phyloP scores from a whole-genome alignment of 2,329 filamentous ascomycete species.

The Paecilomyces niveus region DNA sequence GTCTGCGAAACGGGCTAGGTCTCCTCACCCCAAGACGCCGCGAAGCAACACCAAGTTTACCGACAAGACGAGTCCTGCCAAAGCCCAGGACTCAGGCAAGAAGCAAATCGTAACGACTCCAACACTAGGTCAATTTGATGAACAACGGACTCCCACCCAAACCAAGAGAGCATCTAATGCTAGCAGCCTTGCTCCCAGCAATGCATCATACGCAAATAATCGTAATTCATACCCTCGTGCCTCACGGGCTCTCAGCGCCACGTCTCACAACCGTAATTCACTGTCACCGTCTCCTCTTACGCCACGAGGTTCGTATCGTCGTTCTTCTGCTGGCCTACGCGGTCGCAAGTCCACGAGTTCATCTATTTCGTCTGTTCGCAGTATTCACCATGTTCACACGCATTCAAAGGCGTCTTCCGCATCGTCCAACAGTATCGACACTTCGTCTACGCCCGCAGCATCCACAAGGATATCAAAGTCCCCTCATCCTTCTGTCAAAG shows the following conservation, averaged over 20 bases:
- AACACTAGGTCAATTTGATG: constrained; percentile 14
- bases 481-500: constrained; percentile 86
- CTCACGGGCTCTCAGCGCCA: constrained; percentile 28
- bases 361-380: constrained; percentile 86
- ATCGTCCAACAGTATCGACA: constrained; percentile 70
- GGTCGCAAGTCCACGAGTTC: constrained; percentile 95
- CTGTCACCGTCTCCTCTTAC: constrained; percentile 82
- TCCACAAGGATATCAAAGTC: constrained; percentile 59
- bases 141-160: constrained; percentile 29
- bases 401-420: constrained; percentile 94
- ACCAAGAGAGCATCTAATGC: constrained; percentile 32
- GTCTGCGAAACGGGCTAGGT: constrained; percentile 56
- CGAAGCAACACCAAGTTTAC: constrained; percentile 27
- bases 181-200: constrained; percentile 36
- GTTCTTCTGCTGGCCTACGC: constrained; percentile 73
- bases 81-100: constrained; percentile 27
- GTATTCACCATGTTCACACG: constrained; percentile 78
- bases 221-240: constrained; percentile 35
- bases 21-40: constrained; percentile 38
- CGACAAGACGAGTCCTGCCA: constrained; percentile 32
- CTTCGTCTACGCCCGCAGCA: constrained; percentile 60
- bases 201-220: constrained; percentile 34
- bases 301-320: constrained; percentile 76
- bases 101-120: constrained; percentile 18
- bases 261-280: constrained; percentile 55